These are phyloP conservation scores for Mycena leptocephala DNA, from an alignment of 768 basidiomycete species.

Conservation along the genomic window DNA sequence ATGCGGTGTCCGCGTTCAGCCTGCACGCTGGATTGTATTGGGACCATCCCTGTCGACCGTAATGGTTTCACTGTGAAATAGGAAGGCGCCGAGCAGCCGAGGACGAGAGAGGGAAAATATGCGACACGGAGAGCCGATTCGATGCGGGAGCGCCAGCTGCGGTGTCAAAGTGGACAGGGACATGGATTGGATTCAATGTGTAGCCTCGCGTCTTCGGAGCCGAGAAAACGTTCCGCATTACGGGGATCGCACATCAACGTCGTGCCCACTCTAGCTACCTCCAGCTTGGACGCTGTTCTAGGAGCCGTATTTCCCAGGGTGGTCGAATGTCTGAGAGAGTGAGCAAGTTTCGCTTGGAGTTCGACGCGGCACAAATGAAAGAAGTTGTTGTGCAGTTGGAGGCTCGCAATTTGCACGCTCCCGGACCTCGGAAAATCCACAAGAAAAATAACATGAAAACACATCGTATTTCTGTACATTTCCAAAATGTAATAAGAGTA, in stretches of 20 bases:
- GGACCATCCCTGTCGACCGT: not conserved
- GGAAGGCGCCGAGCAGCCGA: not conserved
- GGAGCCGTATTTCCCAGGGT: not conserved
- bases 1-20: slow-evolving; percentile 3
- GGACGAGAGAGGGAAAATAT: slow-evolving; percentile 17
- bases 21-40: not conserved
- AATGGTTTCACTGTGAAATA: not conserved
- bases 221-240: slow-evolving; percentile 11
- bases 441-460: too few species aligned
- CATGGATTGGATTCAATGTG: not conserved
- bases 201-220: slow-evolving; percentile 12
- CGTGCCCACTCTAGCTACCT: not conserved
- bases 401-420: too few species aligned
- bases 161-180: not conserved
- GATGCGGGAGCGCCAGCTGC: not conserved
- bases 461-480: too few species aligned
- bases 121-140: not conserved
- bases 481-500: too few species aligned
- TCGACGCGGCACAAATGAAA: slow-evolving; percentile 12
- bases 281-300: not conserved
- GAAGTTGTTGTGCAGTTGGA: too few species aligned
- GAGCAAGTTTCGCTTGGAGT: not conserved
- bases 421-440: too few species aligned
- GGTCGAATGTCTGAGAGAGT: not conserved
- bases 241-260: slow-evolving; percentile 6